phyloP scores from a whole-genome alignment of 2,329 filamentous ascomycete species.

The Fonsecaea erecta region DNA sequence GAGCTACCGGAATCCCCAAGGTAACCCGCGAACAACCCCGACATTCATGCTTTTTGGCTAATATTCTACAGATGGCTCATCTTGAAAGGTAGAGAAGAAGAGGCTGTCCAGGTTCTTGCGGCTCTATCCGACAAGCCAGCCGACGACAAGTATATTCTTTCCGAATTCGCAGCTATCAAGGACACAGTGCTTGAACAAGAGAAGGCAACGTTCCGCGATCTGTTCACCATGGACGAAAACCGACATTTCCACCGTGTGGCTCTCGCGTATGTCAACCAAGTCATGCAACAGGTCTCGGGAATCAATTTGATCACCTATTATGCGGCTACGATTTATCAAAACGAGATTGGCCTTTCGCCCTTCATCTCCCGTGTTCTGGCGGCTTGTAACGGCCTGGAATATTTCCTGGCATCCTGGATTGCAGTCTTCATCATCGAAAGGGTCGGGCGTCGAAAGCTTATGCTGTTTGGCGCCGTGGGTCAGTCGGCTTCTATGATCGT shows the following conservation, averaged over 20 bases:
- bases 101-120: conserved; percentile 59
- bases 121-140: conserved; percentile 54
- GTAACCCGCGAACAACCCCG: conserved; percentile 43
- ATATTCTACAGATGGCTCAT: conserved; percentile 39
- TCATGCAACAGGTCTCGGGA: conserved; percentile 56
- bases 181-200: conserved; percentile 58
- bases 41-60: conserved; percentile 42
- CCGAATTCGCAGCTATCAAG: conserved; percentile 58
- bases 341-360: conserved; percentile 25
- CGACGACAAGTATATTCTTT: conserved; percentile 51
- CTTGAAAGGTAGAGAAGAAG: conserved; percentile 32
- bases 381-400: conserved; percentile 28
- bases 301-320: conserved; percentile 41
- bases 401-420: conserved; percentile 36
- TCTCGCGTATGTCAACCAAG: conserved; percentile 62
- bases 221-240: conserved; percentile 63
- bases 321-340: conserved; percentile 29
- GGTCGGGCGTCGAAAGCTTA: conserved; percentile 28
- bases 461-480: conserved; percentile 27
- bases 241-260: conserved; percentile 61
- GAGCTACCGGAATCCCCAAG: conserved; percentile 50
- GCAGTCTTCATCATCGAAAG: conserved; percentile 31
- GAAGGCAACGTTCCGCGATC: conserved; percentile 59
- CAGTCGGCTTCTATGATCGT: conserved; percentile 30
- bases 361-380: conserved; percentile 30